Evolutionary conservation across 2,329 filamentous ascomycete species (phyloP), one percentile per base, ranked within the genome.

Genomic region (Penicillium griseofulvum): DNA sequence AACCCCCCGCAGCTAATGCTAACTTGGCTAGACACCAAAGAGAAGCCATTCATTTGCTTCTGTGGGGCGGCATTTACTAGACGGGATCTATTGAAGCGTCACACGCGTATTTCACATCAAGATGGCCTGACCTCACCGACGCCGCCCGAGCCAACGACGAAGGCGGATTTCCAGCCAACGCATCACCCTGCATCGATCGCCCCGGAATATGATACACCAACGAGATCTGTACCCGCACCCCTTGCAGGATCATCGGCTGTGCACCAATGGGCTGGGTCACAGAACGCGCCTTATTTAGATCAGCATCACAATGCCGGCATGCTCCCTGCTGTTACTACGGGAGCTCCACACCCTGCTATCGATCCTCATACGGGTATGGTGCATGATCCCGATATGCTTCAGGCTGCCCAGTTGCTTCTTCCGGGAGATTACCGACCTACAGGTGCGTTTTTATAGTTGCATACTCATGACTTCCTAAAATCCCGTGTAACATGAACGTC

Each of bases 361-460:
- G 55, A 57, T 19, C 49, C 50, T 4, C 66, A 66, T 52, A 54
- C 64, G 9, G 65, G 56, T 19, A 63, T 66, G n/a, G 55, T 60
- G 33, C 69, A 70, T 54, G 69, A 72, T 54, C 62, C 69, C 4
- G 68, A 71, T 17, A 70, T 72, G 58, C 85, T 71, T 4, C 67
- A 72, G 52, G 69, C 69, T 17, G 69, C 69, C 3, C 69, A 72
- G 41, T 56, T 72, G 36, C 63, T 72, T 39, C 63, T 72, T 31
- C 69, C 69, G 2, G 65, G 64, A 8, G 65, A 61, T 47, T 72
- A 69, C 54, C 62, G 64, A 36, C 60, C 64, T 26, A 54, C 65
- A 43, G 52, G 65, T 65, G 28, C 43, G 63, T 52, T 31, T 55
- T 56, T 26, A 56, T 58, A 49, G 33, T 22, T 46, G 12, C 8